These are phyloP conservation scores for Penicillium thymicola DNA, from an alignment of 2,329 filamentous ascomycete species.

Conservation along the genomic window DNA sequence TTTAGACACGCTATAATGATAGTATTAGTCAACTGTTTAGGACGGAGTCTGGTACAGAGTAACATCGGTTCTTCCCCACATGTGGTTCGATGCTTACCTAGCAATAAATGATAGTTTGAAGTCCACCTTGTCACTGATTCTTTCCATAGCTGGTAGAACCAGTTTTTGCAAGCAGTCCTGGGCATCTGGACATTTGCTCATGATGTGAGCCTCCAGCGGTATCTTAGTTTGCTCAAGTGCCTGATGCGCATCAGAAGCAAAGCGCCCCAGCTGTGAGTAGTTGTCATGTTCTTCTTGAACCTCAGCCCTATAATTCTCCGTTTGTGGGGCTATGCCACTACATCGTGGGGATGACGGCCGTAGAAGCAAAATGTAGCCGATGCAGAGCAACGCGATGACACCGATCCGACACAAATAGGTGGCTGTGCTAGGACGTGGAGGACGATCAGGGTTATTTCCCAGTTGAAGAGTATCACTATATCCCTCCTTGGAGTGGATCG, in stretches of 20 bases:
- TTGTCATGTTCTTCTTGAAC: neutral
- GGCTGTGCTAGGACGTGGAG: neutral
- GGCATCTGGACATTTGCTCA: constrained; percentile 95
- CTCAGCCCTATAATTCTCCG: neutral
- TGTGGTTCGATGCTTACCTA: constrained; percentile 49
- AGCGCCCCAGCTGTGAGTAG: neutral
- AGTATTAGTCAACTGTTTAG: constrained; percentile 4
- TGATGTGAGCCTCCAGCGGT: constrained; percentile 89
- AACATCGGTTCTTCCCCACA: neutral
- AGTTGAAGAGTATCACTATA: neutral
- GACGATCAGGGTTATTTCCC: neutral
- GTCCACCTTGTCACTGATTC: constrained; percentile 77
- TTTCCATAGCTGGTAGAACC: constrained; percentile 82
- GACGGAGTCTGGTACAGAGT: neutral
- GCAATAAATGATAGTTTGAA: constrained; percentile 91
- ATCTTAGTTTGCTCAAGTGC: constrained; percentile 44
- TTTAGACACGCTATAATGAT: constrained; percentile 53
- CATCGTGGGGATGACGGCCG: constrained; percentile 1
- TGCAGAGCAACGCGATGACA: constrained; percentile 12
- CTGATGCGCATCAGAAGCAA: neutral
- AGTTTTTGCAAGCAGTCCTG: constrained; percentile 75
- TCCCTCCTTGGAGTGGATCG: constrained; percentile 15
- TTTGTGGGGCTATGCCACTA: neutral
- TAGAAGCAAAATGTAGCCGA: constrained; percentile 11
- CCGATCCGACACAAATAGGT: constrained; percentile 10